Evolutionary conservation across 805 yeast species (phyloP), one percentile per base, ranked within the genome.

Genomic region (Candida chauliodis): DNA sequence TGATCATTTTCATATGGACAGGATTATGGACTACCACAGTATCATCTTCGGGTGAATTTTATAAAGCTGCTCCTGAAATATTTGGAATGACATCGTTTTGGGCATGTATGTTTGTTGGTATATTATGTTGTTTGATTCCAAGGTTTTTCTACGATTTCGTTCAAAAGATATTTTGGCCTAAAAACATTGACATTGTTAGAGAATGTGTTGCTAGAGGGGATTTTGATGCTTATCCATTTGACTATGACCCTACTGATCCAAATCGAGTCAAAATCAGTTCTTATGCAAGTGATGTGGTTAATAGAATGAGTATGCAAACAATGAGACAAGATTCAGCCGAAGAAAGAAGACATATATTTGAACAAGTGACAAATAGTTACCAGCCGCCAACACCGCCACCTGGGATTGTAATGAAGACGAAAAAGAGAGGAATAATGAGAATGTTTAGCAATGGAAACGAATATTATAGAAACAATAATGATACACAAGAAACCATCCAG

Each of bases 191-290:
- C 50, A 79, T 85, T 45, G 72, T 85, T 38, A 64, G 93, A 51
- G 93, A 85, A 58, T 74, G 85, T 59, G 80, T 78, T 48, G 59
- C 59, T 18, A 66, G 72, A 38, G 93, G 93, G 33, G 84, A 81
- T 48, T 84, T 75, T 50, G 78, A 68, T 42, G 77, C 72, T 25
- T 84, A 79, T 53, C 89, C 89, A 8, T 61, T 56, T 8, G 71
- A 75, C 38, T 84, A 81, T 54, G 95, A 84, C 56, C 95, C 95
- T 30, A 84, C 95, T 2, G 90, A 84, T 58, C 87, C 90, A 21
- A 62, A 79, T 43, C 71, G 84, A 48, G 69, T 66, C 11, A 71
- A 71, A 43, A 63, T 82, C 21, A 66, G 78, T 28, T 63, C 71
- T 34, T 73, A 76, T 50, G 34, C 51, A 10, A 42, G 38, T 23